Base-by-base conservation (phyloP, 2,329 filamentous ascomycete genomes). In the Penicillium hesseltinei region DNA sequence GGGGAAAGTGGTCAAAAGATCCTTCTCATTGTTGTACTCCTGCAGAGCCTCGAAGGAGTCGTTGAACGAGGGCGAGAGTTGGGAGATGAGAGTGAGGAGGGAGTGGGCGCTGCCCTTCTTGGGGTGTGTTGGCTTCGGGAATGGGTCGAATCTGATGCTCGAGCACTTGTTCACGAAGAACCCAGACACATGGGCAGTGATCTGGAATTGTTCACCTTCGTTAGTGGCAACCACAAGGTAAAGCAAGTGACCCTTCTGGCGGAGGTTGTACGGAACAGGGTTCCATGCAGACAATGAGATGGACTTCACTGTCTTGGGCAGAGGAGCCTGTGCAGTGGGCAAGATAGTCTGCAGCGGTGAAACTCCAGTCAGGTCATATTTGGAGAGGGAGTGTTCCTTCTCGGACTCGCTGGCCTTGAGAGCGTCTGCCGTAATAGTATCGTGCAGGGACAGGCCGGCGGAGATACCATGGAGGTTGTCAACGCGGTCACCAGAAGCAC, bases 91-190 rank as follows among this genome's bases (percentile, higher is more conserved):
- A 29, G 84, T 87, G 60, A 97, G 83, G 47, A 99, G 83, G 11
- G 94, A 99, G 78, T 97, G 94, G 2, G 92, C 87, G 19, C 86
- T 84, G 66, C 85, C 82, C 38, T 85, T 86, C 79, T 96, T 97
- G 11, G 27, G 92, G 90, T 17, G 88, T 82, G 36, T 44, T 43
- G 86, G 82, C 62, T 89, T 86, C 7, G 92, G 92, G 65, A 86
- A 88, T 10, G 94, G 94, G 73, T 97, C 94, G 69, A 99, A 99
- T 77, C 94, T 97, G 77, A 84, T 85, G 77, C 94, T 97, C 53
- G 91, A 94, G 31, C 90, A 97, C 76, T 92, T 96, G 83, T 96
- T 99, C 70, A 97, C 89, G 74, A 88, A 99, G 81, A 99, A 99
- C 21, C 94, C 94, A 15, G 92, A 92, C 50, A 96, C 89, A 69